These are phyloP conservation scores for Phellopilus nigrolimitatus DNA, from an alignment of 1,284 basidiomycete genomes.

Conservation along the genomic window DNA sequence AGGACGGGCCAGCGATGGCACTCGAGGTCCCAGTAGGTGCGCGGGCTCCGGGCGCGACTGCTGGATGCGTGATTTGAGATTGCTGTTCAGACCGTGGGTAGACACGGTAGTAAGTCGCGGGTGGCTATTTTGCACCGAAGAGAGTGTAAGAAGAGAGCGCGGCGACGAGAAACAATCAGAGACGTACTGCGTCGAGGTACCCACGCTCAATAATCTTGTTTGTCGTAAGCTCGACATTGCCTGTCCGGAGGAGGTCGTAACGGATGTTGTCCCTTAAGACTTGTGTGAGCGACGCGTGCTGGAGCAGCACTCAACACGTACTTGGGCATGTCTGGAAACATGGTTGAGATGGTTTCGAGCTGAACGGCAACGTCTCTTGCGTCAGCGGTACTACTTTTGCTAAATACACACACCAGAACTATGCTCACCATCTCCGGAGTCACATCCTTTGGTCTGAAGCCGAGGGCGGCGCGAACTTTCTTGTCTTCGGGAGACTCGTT, in stretches of 20 bases:
- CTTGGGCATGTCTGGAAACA: constrained; percentile 83
- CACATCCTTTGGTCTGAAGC: constrained; percentile 72
- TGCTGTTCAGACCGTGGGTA: constrained; percentile 42
- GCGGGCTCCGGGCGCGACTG: neutral
- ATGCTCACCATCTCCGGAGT: constrained; percentile 67
- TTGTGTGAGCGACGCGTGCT: neutral
- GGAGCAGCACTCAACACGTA: constrained; percentile 31
- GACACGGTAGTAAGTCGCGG: constrained; percentile 64
- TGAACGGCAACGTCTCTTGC: constrained; percentile 26
- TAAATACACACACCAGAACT: constrained; percentile 2
- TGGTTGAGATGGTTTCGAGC: constrained; percentile 65
- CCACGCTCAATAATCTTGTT: constrained; percentile 77
- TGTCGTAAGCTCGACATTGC: constrained; percentile 67
- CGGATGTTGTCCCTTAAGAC: constrained; percentile 66
- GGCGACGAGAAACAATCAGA: neutral
- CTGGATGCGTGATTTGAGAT: neutral
- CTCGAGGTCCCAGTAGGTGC: neutral
- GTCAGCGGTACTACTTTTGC: neutral
- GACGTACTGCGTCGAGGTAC: constrained; percentile 65
- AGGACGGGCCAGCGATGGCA: constrained; percentile 8
- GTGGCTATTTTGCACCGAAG: constrained; percentile 43
- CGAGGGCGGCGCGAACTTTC: constrained; percentile 52
- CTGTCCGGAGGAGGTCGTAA: constrained; percentile 73
- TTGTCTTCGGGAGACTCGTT: constrained; percentile 38
- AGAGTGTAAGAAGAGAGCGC: constrained; percentile 17